Conservation (phyloP, 139 green algal genomes). For the Prasinococcaceae sp. region DNA sequence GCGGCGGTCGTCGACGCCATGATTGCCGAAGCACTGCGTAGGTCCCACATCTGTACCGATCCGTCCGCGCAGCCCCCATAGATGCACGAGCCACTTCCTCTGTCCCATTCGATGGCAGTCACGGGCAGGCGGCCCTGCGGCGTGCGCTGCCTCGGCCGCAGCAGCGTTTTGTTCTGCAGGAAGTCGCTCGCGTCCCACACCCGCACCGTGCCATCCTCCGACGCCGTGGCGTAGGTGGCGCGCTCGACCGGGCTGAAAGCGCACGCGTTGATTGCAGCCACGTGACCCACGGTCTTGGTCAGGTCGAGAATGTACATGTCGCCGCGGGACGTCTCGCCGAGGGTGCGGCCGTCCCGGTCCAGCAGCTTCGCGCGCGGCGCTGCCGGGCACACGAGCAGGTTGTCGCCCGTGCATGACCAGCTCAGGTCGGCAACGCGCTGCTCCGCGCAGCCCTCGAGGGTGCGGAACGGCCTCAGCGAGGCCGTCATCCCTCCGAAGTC, state of each 20-base stretch:
- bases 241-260: constrained; percentile 76
- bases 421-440: too few species aligned
- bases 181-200: constrained; percentile 69
- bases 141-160: constrained; percentile 1
- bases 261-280: constrained; percentile 53
- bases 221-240: constrained; percentile 58
- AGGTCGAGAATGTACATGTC: constrained; percentile 95
- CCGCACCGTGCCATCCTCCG: constrained; percentile 75
- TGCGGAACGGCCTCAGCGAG: too few species aligned
- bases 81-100: too few species aligned
- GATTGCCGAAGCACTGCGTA: too few species aligned
- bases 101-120: constrained; percentile 46
- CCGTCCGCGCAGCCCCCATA: too few species aligned
- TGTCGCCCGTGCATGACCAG: neutral
- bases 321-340: constrained; percentile 58
- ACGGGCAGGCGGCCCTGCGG: constrained; percentile 52
- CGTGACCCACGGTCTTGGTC: constrained; percentile 86
- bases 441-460: too few species aligned
- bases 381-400: neutral
- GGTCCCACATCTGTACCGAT: too few species aligned
- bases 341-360: constrained; percentile 60
- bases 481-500: too few species aligned
- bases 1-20: too few species aligned
- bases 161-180: constrained; percentile 58
- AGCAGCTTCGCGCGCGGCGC: constrained; percentile 34